These are phyloP conservation scores for Populus ilicifolia DNA, from an alignment of 345 rosid species.

Conservation along the genomic window DNA sequence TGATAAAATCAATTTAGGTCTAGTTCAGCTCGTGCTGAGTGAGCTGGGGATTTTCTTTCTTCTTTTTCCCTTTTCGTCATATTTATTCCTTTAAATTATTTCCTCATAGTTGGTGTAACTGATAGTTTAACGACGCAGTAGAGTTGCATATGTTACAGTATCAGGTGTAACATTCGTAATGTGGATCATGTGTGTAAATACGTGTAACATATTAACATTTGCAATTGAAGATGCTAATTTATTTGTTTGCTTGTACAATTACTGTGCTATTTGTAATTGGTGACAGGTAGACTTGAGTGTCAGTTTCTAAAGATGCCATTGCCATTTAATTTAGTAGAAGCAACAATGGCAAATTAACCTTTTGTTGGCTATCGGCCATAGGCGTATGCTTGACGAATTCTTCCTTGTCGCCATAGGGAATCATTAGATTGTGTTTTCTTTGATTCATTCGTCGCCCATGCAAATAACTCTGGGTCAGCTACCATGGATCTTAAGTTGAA, in stretches of 20 bases:
- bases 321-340: background rate
- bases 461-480: background rate
- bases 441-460: background rate
- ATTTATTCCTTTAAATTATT: background rate
- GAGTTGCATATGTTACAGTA: constrained; percentile 10
- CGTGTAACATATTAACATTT: constrained; percentile 15
- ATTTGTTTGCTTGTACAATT: constrained; percentile 8
- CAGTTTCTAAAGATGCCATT: background rate
- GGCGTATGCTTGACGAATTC: too few species aligned
- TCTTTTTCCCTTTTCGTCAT: background rate
- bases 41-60: background rate
- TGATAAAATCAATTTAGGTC: constrained; percentile 18
- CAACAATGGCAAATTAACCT: background rate
- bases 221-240: constrained; percentile 29
- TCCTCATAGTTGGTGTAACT: constrained; percentile 21
- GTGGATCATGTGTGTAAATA: constrained; percentile 21
- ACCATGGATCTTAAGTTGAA: background rate
- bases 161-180: constrained; percentile 19
- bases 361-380: background rate
- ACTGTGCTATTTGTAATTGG: background rate
- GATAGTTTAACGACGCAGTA: constrained; percentile 26
- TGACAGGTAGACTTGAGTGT: background rate
- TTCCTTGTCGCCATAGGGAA: background rate
- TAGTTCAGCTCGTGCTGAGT: constrained; percentile 8
- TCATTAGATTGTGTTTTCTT: background rate